phyloP scores from a whole-genome alignment of 345 rosid genomes.

The Salix exigua region DNA sequence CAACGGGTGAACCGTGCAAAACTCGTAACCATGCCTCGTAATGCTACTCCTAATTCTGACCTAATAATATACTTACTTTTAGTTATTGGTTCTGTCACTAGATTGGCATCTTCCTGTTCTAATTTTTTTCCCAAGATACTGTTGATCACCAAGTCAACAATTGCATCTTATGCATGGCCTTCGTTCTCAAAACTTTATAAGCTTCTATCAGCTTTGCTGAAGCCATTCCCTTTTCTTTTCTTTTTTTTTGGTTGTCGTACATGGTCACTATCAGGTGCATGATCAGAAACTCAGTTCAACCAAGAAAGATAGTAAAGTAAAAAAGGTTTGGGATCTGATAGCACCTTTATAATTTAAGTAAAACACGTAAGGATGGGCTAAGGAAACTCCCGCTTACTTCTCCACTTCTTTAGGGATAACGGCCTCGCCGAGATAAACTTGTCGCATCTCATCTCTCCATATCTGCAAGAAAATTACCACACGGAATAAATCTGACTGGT shows the following conservation, averaged over 20 bases:
- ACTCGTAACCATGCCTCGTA: constrained; percentile 1
- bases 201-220: neutral
- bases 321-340: neutral
- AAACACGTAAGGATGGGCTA: neutral
- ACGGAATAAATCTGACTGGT: neutral
- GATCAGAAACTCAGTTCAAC: neutral
- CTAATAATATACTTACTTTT: neutral
- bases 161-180: neutral
- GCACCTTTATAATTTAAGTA: constrained; percentile 18
- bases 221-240: neutral
- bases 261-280: neutral
- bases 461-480: constrained; percentile 40
- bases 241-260: neutral
- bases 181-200: constrained; percentile 5
- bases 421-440: constrained; percentile 69
- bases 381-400: constrained; percentile 27
- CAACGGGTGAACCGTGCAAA: neutral
- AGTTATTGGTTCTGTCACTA: neutral
- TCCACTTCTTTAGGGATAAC: constrained; percentile 51
- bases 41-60: neutral
- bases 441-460: constrained; percentile 94
- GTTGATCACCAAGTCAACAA: neutral
- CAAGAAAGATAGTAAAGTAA: too few species aligned
- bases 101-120: neutral
- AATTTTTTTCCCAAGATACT: neutral